Evolutionary conservation across 768 basidiomycete genomes (phyloP), one percentile per base, ranked within the genome.

Genomic region (Clathrus columnatus): DNA sequence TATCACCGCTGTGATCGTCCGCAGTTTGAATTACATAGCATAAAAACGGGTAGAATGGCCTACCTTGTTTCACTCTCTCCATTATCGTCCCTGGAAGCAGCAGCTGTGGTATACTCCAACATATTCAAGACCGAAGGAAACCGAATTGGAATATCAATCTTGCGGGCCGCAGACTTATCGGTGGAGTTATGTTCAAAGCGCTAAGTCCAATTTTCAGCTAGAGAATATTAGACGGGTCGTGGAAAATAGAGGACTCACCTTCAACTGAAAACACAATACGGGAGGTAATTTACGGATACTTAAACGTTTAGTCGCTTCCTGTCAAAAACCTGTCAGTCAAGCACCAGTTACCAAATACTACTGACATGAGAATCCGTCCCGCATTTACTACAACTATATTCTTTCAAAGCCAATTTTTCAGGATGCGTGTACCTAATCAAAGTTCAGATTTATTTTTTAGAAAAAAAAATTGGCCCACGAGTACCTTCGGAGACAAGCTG

Each of bases 191-290:
- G 92, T 64, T 95, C 93, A 67, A 97, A 97, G 2, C 95, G 85
- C 93, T 96, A 64, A 1, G 32, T 36, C 23, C 27, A 26, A n/a
- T 53, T 10, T 28, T 17, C 21, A 49, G 8, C 21, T 36, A 14
- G 23, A 18, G 20, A 10, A 42, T 50, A 45, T 26, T 20, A 36
- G 30, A 36, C 36, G n/a, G 36, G n/a, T 7, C 7, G 32, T 10
- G 50, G 45, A 52, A 7, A 27, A 56, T 52, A 61, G 2, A 1
- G 29, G 10, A 59, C 68, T 50, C 57, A 89, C 94, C 78, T 98
- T 98, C 74, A 98, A 85, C 66, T 97, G 95, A 62, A 98, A 90
- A 61, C 87, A 90, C 47, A 98, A 72, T 0, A 95, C 92, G 0
- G 89, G 85, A 0, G 95, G 93, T 7, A 98, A 74, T 61, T 84